A percentile compares a stretch with the other conserved stretches of the same genome.
Conservation (phyloP, 345 rosid species). For the Conringia planisiliqua region DNA sequence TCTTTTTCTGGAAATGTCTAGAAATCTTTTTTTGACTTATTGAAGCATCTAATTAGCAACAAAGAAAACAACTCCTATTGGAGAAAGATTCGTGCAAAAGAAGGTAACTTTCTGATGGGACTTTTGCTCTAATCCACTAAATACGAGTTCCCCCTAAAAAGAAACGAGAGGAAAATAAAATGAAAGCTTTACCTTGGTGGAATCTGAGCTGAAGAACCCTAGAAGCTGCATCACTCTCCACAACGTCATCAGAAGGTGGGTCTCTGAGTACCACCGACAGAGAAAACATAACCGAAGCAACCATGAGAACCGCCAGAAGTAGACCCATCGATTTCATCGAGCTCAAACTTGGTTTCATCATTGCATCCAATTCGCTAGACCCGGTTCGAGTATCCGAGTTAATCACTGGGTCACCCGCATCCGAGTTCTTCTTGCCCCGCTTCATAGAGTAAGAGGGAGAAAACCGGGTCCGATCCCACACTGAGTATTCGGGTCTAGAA, state of each 20-base stretch:
- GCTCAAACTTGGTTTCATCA: slow-evolving; percentile 26
- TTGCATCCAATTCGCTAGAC: slow-evolving; percentile 17
- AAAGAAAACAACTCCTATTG: background rate
- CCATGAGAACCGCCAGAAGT: slow-evolving; percentile 33
- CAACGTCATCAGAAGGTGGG: slow-evolving; percentile 41
- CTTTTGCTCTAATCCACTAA: background rate
- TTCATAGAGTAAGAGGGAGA: slow-evolving; percentile 25
- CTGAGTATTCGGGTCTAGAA: background rate
- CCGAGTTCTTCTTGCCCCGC: slow-evolving; percentile 34
- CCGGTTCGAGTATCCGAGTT: slow-evolving; percentile 13
- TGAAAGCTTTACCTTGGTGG: slow-evolving; percentile 27
- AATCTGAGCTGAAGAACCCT: slow-evolving; percentile 8
- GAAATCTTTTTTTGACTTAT: background rate
- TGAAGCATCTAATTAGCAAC: background rate
- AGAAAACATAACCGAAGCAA: slow-evolving; percentile 41
- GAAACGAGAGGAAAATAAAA: background rate
- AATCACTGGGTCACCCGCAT: slow-evolving; percentile 11
- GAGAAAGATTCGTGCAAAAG: background rate
- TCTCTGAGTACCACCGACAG: slow-evolving; percentile 45
- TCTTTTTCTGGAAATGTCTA: background rate
- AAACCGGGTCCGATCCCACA: slow-evolving; percentile 9
- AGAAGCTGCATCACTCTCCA: slow-evolving; percentile 17
- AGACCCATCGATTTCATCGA: slow-evolving; percentile 39
- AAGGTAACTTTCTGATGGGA: background rate
- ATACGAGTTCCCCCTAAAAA: too few relatives aligned